Conservation (phyloP, 2,329 filamentous ascomycete genomes). For the Trichophyton benhamiae region DNA sequence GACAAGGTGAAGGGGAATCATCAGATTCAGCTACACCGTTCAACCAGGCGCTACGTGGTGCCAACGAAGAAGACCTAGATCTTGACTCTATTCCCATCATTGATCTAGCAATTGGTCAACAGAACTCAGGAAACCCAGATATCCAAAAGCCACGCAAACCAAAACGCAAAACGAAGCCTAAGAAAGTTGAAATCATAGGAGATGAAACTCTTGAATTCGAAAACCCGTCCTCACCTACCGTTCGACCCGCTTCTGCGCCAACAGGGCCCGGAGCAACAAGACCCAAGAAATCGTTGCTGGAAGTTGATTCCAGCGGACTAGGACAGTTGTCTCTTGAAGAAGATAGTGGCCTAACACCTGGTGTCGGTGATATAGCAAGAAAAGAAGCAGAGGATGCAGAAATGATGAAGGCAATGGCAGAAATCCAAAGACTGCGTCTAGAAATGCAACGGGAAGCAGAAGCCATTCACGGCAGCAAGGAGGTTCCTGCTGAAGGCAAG, state of each 20-base stretch:
- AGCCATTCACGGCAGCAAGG: slow-evolving; percentile 37
- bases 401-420: slow-evolving; percentile 76
- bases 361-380: slow-evolving; percentile 47
- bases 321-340: slow-evolving; percentile 58
- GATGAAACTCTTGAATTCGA: slow-evolving; percentile 57
- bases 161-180: slow-evolving; percentile 35
- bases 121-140: slow-evolving; percentile 21
- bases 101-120: slow-evolving; percentile 62
- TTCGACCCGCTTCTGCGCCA: slow-evolving; percentile 36
- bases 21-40: slow-evolving; percentile 62
- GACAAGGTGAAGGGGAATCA: slow-evolving; percentile 29
- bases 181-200: slow-evolving; percentile 54
- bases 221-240: slow-evolving; percentile 38
- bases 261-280: slow-evolving; percentile 17
- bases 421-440: slow-evolving; percentile 72
- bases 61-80: slow-evolving; percentile 68
- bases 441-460: slow-evolving; percentile 57
- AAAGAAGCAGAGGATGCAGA: slow-evolving; percentile 69
- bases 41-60: slow-evolving; percentile 59
- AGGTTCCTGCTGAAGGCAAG: slow-evolving; percentile 34
- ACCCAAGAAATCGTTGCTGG: slow-evolving; percentile 56
- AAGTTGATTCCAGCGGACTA: slow-evolving; percentile 78
- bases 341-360: slow-evolving; percentile 19
- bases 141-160: slow-evolving; percentile 17
- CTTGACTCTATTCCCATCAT: slow-evolving; percentile 94